Conservation (phyloP, 2,329 filamentous ascomycete genomes). For the Cryoendolithus antarcticus region DNA sequence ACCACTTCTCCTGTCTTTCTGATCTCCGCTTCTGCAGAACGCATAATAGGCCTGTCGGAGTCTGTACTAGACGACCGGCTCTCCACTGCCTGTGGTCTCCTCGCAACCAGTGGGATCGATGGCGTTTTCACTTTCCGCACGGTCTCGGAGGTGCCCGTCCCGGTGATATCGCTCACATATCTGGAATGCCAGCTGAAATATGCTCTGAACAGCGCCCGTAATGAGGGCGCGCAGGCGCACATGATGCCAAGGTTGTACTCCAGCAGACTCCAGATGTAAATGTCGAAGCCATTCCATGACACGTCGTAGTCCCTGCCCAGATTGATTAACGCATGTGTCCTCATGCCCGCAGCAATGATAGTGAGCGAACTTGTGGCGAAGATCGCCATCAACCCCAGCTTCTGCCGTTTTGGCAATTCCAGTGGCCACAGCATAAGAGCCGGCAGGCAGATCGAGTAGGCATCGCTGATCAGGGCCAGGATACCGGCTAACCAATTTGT, state of each 20-base stretch:
- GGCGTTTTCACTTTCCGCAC: too few species aligned
- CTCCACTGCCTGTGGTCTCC: too few species aligned
- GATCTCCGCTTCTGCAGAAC: too few species aligned
- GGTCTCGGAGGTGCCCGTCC: too few species aligned
- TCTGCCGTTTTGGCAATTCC: constrained; percentile 30
- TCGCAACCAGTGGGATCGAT: too few species aligned
- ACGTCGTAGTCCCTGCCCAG: constrained; percentile 10
- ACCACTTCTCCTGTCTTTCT: too few species aligned
- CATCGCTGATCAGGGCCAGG: constrained; percentile 11
- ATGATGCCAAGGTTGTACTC: constrained; percentile 18
- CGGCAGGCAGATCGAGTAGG: constrained; percentile 11
- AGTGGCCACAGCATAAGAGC: constrained; percentile 32
- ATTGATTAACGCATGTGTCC: constrained; percentile 18
- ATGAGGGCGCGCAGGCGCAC: constrained; percentile 15
- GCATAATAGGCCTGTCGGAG: too few species aligned
- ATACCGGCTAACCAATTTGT: constrained; percentile 13
- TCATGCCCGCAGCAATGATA: constrained; percentile 18
- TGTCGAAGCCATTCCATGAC: constrained; percentile 12
- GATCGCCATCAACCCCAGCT: constrained; percentile 13
- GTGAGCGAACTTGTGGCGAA: constrained; percentile 19
- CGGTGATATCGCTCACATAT: too few species aligned
- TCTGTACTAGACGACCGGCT: too few species aligned
- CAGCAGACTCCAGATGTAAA: constrained; percentile 16
- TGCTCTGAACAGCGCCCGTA: constrained; percentile 11
- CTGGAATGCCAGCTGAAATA: constrained; percentile 3